Evolutionary conservation across 768 basidiomycete species (phyloP).

Genomic region (Suillus occidentalis): DNA sequence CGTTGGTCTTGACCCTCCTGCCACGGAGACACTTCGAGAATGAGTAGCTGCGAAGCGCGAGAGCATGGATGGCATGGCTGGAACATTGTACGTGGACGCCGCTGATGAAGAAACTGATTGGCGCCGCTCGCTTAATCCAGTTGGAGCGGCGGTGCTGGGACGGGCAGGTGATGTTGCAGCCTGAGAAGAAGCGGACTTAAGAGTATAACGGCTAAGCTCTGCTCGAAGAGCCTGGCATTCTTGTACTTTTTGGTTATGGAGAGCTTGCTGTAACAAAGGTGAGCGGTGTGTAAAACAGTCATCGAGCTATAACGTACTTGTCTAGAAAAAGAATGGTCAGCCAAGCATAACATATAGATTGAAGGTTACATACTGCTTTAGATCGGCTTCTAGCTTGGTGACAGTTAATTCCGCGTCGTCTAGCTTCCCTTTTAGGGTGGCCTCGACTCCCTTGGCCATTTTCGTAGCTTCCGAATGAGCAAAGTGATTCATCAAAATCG

Average conservation of each 20-base stretch:
- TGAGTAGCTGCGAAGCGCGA: slow-evolving; percentile 56
- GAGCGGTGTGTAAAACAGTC: slow-evolving; percentile 10
- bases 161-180: slow-evolving; percentile 25
- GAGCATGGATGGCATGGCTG: slow-evolving; percentile 43
- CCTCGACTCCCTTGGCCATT: slow-evolving; percentile 61
- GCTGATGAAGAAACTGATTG: slow-evolving; percentile 32
- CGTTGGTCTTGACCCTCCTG: slow-evolving; percentile 36
- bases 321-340: slow-evolving; percentile 41
- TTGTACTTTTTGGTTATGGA: slow-evolving; percentile 67
- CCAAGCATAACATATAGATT: slow-evolving; percentile 14
- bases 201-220: slow-evolving; percentile 57
- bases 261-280: slow-evolving; percentile 46
- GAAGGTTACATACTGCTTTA: slow-evolving; percentile 59
- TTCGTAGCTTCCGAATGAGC: slow-evolving; percentile 79
- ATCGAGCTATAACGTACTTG: slow-evolving; percentile 48
- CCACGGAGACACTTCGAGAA: slow-evolving; percentile 57
- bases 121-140: slow-evolving; percentile 26
- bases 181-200: slow-evolving; percentile 26
- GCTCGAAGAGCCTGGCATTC: slow-evolving; percentile 68
- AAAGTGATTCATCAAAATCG: slow-evolving; percentile 79
- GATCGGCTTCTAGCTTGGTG: slow-evolving; percentile 64
- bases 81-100: slow-evolving; percentile 34
- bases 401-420: slow-evolving; percentile 62
- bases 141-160: slow-evolving; percentile 29
- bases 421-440: slow-evolving; percentile 59